phyloP scores from a whole-genome alignment of 2,329 filamentous ascomycete species.

The Pyrenochaeta sp. region DNA sequence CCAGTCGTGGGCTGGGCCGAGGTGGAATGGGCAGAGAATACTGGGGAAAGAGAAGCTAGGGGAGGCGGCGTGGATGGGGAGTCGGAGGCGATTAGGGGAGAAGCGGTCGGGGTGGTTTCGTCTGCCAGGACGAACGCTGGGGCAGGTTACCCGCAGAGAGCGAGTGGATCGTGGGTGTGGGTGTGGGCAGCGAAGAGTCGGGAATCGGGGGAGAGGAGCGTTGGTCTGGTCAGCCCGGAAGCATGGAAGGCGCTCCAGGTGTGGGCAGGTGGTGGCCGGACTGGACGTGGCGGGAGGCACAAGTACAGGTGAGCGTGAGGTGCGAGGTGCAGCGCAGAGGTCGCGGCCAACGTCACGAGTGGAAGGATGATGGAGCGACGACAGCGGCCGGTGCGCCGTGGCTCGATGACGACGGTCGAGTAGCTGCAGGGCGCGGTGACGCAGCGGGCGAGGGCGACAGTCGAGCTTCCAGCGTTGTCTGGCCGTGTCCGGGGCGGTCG shows the following conservation, averaged over 20 bases:
- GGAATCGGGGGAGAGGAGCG: too few relatives aligned
- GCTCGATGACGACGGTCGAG: background rate
- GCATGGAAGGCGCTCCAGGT: conserved; percentile 1
- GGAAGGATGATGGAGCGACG: conserved; percentile 16
- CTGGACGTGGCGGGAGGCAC: conserved; percentile 4
- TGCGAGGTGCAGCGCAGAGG: conserved; percentile 21
- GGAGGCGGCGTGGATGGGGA: conserved; percentile 66
- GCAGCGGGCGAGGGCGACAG: background rate
- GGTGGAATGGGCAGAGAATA: conserved; percentile 42
- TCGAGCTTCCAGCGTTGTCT: background rate
- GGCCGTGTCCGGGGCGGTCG: too few relatives aligned
- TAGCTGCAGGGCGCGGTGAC: conserved; percentile 6
- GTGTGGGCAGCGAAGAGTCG: conserved; percentile 30
- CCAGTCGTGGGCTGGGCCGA: conserved; percentile 24
- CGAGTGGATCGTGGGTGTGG: conserved; percentile 32
- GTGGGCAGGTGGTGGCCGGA: too few relatives aligned
- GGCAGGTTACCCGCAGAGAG: conserved; percentile 41
- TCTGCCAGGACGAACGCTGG: conserved; percentile 73
- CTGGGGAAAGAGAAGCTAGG: conserved; percentile 56
- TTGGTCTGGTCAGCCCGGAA: too few relatives aligned
- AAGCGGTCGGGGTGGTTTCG: conserved; percentile 64
- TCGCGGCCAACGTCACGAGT: conserved; percentile 33
- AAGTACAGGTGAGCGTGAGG: conserved; percentile 12
- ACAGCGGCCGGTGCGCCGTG: conserved; percentile 8
- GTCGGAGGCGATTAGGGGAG: conserved; percentile 72